Conservation (phyloP, 345 rosid species). For the Nephelium lappaceum region DNA sequence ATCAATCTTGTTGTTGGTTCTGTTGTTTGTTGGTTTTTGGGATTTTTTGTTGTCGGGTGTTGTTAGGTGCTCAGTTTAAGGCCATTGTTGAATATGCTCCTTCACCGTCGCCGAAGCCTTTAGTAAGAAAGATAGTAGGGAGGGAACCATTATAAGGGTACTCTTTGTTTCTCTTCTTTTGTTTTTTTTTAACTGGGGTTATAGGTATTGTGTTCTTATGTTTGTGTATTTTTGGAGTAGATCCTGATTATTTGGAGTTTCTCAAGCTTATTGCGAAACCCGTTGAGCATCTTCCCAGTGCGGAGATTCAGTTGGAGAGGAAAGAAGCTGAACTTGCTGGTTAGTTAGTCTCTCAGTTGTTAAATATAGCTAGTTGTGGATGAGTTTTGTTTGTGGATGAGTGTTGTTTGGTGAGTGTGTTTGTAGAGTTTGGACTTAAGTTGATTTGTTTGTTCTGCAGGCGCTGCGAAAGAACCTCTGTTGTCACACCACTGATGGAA, state of each 20-base stretch:
- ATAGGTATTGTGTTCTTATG: not conserved
- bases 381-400: slow-evolving; percentile 1
- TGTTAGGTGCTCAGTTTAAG: slow-evolving; percentile 61
- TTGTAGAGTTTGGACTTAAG: not conserved
- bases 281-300: slow-evolving; percentile 63
- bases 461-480: slow-evolving; percentile 46
- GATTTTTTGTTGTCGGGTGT: not conserved
- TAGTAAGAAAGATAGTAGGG: slow-evolving; percentile 59
- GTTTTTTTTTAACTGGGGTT: not conserved
- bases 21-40: not conserved
- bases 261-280: slow-evolving; percentile 68
- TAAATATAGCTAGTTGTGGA: not conserved
- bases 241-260: slow-evolving; percentile 72
- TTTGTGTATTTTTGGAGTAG: slow-evolving; percentile 27
- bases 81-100: slow-evolving; percentile 77
- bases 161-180: not conserved
- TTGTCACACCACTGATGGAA: slow-evolving; percentile 82
- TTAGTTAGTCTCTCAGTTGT: slow-evolving; percentile 26
- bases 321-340: slow-evolving; percentile 70
- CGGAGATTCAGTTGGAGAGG: slow-evolving; percentile 67
- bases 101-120: slow-evolving; percentile 54
- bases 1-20: not conserved
- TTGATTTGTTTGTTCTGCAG: slow-evolving; percentile 29
- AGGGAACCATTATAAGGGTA: slow-evolving; percentile 65
- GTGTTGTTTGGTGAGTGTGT: not conserved